A percentile compares a stretch with the other conserved stretches of the same genome.
These are phyloP conservation scores for Plasmodium yoelii DNA, from an alignment of 169 alveolate species.

Conservation along the genomic window DNA sequence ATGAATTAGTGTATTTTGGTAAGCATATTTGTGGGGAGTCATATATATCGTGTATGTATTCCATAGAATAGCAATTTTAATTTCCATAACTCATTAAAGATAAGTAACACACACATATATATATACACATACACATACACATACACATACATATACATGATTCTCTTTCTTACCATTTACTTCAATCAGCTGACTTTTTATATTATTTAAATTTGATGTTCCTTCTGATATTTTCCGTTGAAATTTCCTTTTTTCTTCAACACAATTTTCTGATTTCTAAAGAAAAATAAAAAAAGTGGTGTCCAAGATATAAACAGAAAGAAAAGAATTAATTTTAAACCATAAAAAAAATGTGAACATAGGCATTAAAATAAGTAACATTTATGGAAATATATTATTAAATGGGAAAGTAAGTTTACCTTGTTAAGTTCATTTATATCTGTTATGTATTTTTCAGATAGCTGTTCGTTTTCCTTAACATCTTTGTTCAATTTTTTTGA, in stretches of 20 bases:
- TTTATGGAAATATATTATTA: not conserved
- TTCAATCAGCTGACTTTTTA: constrained; percentile 72
- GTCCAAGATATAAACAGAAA: not conserved
- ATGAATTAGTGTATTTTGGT: not conserved
- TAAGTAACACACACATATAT: not conserved
- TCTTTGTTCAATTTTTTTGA: constrained; percentile 30
- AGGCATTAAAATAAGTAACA: not conserved
- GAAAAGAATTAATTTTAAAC: not conserved
- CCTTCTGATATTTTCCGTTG: constrained; percentile 73
- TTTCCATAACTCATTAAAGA: no score
- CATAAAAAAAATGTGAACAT: not conserved
- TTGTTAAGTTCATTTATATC: constrained; percentile 58
- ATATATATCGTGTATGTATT: not conserved
- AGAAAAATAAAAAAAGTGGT: not conserved
- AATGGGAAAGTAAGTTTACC: constrained; percentile 6
- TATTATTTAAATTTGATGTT: constrained; percentile 53
- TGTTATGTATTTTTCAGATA: constrained; percentile 29
- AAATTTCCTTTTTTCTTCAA: constrained; percentile 59
- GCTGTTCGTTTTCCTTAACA: constrained; percentile 21
- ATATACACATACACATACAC: no score
- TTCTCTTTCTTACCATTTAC: constrained; percentile 38
- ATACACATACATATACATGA: no score
- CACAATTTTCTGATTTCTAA: constrained; percentile 57
- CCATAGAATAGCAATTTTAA: not conserved
- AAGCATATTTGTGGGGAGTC: not conserved